Conservation (phyloP, 768 basidiomycete species). For the Rhodotorula toruloides region DNA sequence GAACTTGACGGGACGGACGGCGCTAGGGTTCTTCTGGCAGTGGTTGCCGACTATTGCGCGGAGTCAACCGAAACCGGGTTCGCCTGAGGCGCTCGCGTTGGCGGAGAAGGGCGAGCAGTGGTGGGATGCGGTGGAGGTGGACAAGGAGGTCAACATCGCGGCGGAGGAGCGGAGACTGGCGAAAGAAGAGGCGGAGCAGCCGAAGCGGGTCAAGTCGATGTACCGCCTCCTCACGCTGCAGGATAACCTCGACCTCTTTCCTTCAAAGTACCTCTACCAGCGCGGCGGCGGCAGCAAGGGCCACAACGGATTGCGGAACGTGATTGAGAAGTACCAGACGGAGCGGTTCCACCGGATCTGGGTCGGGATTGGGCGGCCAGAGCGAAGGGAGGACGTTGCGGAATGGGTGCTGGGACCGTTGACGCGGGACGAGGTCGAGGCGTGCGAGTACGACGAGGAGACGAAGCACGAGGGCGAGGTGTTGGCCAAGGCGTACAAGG, state of each 20-base stretch:
- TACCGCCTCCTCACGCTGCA: conserved; percentile 24
- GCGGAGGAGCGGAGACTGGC: too few relatives aligned
- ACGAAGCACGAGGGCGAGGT: not conserved
- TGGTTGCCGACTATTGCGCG: too few relatives aligned
- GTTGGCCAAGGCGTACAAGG: conserved; percentile 18
- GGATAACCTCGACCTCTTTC: conserved; percentile 31
- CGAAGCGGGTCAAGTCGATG: not conserved
- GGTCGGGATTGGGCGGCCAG: conserved; percentile 32
- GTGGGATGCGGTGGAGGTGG: conserved; percentile 4
- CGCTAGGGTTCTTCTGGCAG: too few relatives aligned
- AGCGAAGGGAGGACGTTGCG: conserved; percentile 12
- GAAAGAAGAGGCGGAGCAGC: too few relatives aligned
- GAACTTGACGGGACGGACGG: too few relatives aligned
- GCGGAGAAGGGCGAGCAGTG: too few relatives aligned
- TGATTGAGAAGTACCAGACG: conserved; percentile 4
- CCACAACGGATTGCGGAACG: conserved; percentile 33
- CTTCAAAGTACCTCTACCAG: conserved; percentile 3
- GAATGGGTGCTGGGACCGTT: conserved; percentile 28
- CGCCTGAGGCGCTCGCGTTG: too few relatives aligned
- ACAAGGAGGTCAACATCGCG: not conserved
- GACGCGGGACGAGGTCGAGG: conserved; percentile 9
- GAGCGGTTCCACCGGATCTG: conserved; percentile 30
- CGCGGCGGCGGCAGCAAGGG: conserved; percentile 27
- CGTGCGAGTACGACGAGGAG: conserved; percentile 16
- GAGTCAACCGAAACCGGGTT: too few relatives aligned